Evolutionary conservation across 208 protist genomes (phyloP).

Genomic region (Chromosphaera perkinsii): DNA sequence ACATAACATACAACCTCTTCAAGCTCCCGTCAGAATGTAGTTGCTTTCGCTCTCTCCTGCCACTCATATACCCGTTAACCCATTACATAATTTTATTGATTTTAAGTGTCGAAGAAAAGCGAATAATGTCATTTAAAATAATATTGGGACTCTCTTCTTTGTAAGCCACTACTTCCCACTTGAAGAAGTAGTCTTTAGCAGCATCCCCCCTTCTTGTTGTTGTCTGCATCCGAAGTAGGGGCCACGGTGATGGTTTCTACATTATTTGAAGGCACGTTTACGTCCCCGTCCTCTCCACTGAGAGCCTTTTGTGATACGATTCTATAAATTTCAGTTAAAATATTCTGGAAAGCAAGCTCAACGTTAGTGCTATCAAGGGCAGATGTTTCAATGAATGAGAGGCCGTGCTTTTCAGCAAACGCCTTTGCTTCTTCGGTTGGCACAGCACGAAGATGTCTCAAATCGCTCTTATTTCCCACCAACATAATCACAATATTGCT

Average conservation of each 20-base stretch:
- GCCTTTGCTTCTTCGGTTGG: slow-evolving; percentile 82
- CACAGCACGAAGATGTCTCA: slow-evolving; percentile 60
- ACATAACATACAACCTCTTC: neutral
- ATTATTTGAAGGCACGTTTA: neutral
- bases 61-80: neutral
- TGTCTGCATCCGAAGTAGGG: no score
- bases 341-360: slow-evolving; percentile 95
- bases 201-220: no score
- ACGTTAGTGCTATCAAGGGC: slow-evolving; percentile 95
- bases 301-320: slow-evolving; percentile 24
- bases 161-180: no score
- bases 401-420: slow-evolving; percentile 83
- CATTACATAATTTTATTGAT: no score
- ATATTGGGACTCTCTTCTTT: no score
- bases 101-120: no score
- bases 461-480: slow-evolving; percentile 98
- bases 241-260: no score
- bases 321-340: slow-evolving; percentile 49
- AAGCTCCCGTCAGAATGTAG: neutral
- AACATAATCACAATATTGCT: slow-evolving; percentile 95
- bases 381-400: slow-evolving; percentile 97
- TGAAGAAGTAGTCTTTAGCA: no score
- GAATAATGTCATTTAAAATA: no score
- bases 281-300: neutral
- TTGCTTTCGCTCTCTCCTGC: neutral